Evolutionary conservation across 1,139 yeast genomes (phyloP).

Genomic region (Debaryomyces udenii): DNA sequence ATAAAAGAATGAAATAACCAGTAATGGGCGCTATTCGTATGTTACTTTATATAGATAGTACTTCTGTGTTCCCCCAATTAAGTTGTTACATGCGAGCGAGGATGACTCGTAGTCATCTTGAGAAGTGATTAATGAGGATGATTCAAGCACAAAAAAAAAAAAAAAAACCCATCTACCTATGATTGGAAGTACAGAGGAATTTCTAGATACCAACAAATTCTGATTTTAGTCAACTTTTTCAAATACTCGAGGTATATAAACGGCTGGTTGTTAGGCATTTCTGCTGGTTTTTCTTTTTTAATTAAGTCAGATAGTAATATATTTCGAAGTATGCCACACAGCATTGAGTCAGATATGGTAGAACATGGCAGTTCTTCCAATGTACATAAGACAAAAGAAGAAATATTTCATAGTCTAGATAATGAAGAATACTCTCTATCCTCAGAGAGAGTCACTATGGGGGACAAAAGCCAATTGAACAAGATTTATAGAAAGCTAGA

Average conservation of each 20-base stretch:
- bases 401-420: conserved; percentile 4
- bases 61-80: too few species aligned
- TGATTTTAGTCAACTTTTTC: neutral
- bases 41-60: too few species aligned
- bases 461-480: conserved; percentile 45
- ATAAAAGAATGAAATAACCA: too few species aligned
- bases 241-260: neutral
- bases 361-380: conserved; percentile 3
- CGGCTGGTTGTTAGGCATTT: neutral
- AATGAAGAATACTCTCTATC: conserved; percentile 5
- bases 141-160: conserved; percentile 1
- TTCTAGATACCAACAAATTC: conserved; percentile 3
- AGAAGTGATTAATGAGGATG: conserved; percentile 2
- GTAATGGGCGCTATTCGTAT: too few species aligned
- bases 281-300: too few species aligned
- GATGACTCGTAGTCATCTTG: conserved; percentile 10
- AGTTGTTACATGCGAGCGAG: too few species aligned
- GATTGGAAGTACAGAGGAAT: neutral
- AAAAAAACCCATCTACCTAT: conserved; percentile 1
- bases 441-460: neutral
- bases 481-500: conserved; percentile 69
- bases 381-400: conserved; percentile 5
- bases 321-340: conserved; percentile 1
- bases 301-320: too few species aligned
- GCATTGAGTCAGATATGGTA: conserved; percentile 1